These are phyloP conservation scores for Fusarium dimerum DNA, from an alignment of 2,329 filamentous ascomycete genomes.

Conservation along the genomic window DNA sequence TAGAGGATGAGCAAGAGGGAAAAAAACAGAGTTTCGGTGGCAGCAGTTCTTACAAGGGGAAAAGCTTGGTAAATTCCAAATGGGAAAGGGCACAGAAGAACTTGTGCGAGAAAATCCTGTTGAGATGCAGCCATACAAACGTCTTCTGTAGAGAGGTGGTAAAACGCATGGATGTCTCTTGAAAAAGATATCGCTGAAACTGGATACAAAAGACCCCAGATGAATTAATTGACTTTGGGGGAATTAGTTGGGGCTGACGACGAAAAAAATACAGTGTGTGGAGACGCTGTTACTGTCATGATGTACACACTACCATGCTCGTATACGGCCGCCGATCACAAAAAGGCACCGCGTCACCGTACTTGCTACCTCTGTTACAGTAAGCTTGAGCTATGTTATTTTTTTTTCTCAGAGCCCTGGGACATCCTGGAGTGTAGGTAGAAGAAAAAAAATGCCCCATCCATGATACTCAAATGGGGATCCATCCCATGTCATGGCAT, in stretches of 20 bases:
- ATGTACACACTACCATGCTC: background rate
- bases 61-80: too few relatives aligned
- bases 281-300: background rate
- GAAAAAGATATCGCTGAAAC: conserved; percentile 12
- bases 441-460: background rate
- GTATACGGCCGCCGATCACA: background rate
- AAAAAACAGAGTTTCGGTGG: too few relatives aligned
- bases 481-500: conserved; percentile 22
- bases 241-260: conserved; percentile 1
- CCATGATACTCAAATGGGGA: conserved; percentile 19
- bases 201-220: background rate
- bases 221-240: background rate
- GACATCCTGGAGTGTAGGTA: background rate
- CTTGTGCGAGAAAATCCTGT: too few relatives aligned
- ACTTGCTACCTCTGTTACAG: background rate
- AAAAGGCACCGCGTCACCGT: background rate
- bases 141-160: too few relatives aligned
- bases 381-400: background rate
- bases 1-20: too few relatives aligned
- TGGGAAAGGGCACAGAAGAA: too few relatives aligned
- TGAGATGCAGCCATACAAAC: too few relatives aligned
- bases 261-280: background rate
- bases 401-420: background rate
- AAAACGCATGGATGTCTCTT: too few relatives aligned
- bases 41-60: too few relatives aligned